Percentiles rank a stretch among this genome's conserved stretches.
Conservation (phyloP, 2,329 filamentous ascomycete species). For the Colletotrichum liriopes region DNA sequence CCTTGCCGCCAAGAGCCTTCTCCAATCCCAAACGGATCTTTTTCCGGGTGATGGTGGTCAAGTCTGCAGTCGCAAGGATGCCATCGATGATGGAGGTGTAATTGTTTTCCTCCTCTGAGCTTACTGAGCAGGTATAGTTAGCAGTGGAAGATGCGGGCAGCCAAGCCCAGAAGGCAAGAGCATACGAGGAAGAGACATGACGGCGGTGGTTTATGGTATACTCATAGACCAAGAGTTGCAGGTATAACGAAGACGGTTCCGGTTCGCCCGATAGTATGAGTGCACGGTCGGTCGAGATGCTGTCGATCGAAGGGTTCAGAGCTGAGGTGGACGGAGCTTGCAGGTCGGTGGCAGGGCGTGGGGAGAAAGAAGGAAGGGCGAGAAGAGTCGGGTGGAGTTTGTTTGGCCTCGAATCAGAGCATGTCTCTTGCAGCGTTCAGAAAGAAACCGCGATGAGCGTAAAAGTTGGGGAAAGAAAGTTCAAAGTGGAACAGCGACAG, state of each 20-base stretch:
- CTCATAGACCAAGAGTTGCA: not conserved
- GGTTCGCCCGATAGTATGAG: constrained; percentile 3
- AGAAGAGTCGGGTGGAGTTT: constrained; percentile 17
- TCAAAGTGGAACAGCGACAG: constrained; percentile 14
- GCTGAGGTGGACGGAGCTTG: constrained; percentile 12
- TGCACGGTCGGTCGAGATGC: constrained; percentile 10
- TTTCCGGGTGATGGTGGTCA: constrained; percentile 76
- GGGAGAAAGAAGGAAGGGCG: constrained; percentile 14
- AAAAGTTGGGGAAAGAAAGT: not conserved
- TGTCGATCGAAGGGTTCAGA: not conserved
- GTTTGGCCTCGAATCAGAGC: constrained; percentile 33
- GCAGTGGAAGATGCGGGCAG: not conserved
- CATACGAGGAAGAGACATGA: constrained; percentile 42
- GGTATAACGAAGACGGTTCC: not conserved
- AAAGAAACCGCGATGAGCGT: constrained; percentile 9
- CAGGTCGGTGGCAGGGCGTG: constrained; percentile 3
- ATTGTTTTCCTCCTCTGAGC: constrained; percentile 63
- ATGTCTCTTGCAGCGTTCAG: constrained; percentile 26
- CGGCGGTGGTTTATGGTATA: constrained; percentile 19
- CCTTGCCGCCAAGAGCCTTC: constrained; percentile 68
- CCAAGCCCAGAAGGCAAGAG: not conserved
- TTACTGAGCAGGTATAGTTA: constrained; percentile 56
- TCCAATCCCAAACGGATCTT: constrained; percentile 73
- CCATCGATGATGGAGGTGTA: constrained; percentile 74
- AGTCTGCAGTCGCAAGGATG: constrained; percentile 71